Evolutionary conservation across 2,329 filamentous ascomycete genomes (phyloP), one percentile per base, ranked within the genome.

Genomic region (Dendrostoma leiphaemia): DNA sequence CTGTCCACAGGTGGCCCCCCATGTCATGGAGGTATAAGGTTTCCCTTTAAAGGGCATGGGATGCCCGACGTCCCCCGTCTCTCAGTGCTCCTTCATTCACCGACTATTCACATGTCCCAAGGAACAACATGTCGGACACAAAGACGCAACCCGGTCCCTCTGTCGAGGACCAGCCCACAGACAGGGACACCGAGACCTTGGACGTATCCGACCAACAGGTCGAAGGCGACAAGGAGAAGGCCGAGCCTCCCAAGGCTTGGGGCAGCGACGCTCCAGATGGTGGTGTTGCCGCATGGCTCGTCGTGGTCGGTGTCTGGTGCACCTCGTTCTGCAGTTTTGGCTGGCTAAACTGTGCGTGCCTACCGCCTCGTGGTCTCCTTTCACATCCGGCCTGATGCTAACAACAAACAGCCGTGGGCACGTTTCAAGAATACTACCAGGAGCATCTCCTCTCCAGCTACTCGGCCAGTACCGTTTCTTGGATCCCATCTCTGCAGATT

Each of bases 391-490:
- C 3, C 17, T 41, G 9, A 26, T 26, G 21, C 29, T 56, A 3
- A 37, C 35, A 15, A 6, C 35, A 7, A 9, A 49, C 44, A 50
- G 55, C 47, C 38, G 38, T 62, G 19, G 77, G 77, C 13, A 65
- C 76, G 17, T 80, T 80, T 59, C 77, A 81, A 61, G 69, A 71
- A 26, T 78, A 80, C 61, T 81, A 81, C 58, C 65, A 78, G 58
- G 64, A 60, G 7, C 61, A 71, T 37, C 69, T 72, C 40, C 66
- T 82, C 17, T 61, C 54, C 6, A 43, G 68, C 10, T 75, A 76
- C 58, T 73, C 74, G 6, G 65, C 75, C 6, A 75, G 72, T 54
- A 72, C 71, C 1, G 66, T 81, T n/a, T 68, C 77, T 12, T 81
- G 79, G 78, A 80, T 81, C 53, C 70, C 75, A 5, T 75, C 75